Conservation (phyloP, 1,284 basidiomycete genomes). For the Trametes versicolor region DNA sequence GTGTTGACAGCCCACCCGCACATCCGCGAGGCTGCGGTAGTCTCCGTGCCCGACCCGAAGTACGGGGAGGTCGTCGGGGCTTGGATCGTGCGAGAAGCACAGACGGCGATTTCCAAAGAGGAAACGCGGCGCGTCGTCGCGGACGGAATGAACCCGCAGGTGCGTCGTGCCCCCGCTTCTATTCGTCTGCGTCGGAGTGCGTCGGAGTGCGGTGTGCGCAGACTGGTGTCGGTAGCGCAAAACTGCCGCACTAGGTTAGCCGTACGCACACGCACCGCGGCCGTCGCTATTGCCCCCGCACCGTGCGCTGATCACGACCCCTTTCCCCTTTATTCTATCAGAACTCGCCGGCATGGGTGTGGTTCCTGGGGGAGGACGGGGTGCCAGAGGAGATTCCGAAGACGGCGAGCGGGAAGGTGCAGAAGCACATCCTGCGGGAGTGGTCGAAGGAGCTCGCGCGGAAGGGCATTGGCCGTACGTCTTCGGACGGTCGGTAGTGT, state of each 20-base stretch:
- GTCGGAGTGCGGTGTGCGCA: neutral
- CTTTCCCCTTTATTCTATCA: constrained; percentile 40
- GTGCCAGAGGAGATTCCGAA: constrained; percentile 74
- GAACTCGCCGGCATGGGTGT: constrained; percentile 86
- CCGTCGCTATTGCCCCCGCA: constrained; percentile 7
- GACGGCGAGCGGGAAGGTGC: constrained; percentile 89
- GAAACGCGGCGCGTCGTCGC: constrained; percentile 64
- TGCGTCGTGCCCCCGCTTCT: constrained; percentile 44
- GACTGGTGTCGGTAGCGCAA: constrained; percentile 3
- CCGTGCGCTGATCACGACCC: constrained; percentile 9
- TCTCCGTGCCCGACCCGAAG: constrained; percentile 76
- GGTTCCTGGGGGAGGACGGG: constrained; percentile 80
- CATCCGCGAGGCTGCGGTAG: constrained; percentile 78
- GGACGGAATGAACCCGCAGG: constrained; percentile 79
- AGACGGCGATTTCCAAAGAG: constrained; percentile 55
- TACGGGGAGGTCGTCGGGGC: constrained; percentile 85
- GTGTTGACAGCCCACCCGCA: constrained; percentile 67
- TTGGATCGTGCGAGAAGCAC: constrained; percentile 68
- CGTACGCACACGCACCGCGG: neutral
- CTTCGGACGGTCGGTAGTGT: constrained; percentile 26
- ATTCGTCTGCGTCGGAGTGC: constrained; percentile 4
- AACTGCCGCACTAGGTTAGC: constrained; percentile 3
- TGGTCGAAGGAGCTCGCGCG: constrained; percentile 63
- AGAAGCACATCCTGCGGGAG: constrained; percentile 77
- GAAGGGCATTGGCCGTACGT: constrained; percentile 44